Percentiles rank a stretch among this genome's conserved stretches.
Evolutionary conservation across 176 grass and related monocot genomes (phyloP).

Genomic region (Aegilops tauschii): DNA sequence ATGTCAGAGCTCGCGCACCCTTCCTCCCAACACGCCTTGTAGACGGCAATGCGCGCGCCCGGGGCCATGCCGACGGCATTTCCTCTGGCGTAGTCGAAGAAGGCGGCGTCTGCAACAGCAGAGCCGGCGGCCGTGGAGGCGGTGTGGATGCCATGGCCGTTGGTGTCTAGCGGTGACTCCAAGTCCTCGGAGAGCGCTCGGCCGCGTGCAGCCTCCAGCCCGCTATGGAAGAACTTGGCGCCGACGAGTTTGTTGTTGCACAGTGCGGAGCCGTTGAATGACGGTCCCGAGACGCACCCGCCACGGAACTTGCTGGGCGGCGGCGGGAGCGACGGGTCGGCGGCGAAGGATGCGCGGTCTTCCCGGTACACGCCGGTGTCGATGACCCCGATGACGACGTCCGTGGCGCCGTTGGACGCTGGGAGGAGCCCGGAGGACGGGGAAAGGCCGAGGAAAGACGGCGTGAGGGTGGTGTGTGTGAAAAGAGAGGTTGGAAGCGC

Average conservation of each 20-base stretch:
- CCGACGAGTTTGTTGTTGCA: constrained; percentile 53
- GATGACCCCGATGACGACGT: constrained; percentile 8
- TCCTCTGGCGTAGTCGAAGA: constrained; percentile 15
- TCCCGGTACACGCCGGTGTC: constrained; percentile 24
- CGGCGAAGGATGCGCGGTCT: constrained; percentile 13
- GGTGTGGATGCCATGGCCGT: constrained; percentile 43
- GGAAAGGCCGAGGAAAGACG: constrained; percentile 54
- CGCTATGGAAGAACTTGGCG: constrained; percentile 5
- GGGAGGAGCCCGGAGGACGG: constrained; percentile 31
- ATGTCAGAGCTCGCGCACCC: constrained; percentile 32
- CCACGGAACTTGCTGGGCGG: constrained; percentile 19
- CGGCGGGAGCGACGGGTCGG: neutral
- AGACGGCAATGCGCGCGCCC: constrained; percentile 34
- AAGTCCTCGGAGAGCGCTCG: constrained; percentile 4
- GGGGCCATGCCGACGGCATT: constrained; percentile 26
- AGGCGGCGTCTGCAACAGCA: neutral
- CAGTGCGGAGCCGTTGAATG: constrained; percentile 7
- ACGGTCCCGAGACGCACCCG: neutral
- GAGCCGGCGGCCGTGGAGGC: constrained; percentile 35
- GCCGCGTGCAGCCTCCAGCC: neutral
- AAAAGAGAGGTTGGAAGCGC: too few relatives aligned
- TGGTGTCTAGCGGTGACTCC: constrained; percentile 38
- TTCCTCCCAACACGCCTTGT: constrained; percentile 33
- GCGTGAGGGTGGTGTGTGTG: constrained; percentile 30
- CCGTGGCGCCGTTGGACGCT: constrained; percentile 6